Evolutionary conservation across 140 eudicot genomes (phyloP).

Genomic region (Cichorium intybus): DNA sequence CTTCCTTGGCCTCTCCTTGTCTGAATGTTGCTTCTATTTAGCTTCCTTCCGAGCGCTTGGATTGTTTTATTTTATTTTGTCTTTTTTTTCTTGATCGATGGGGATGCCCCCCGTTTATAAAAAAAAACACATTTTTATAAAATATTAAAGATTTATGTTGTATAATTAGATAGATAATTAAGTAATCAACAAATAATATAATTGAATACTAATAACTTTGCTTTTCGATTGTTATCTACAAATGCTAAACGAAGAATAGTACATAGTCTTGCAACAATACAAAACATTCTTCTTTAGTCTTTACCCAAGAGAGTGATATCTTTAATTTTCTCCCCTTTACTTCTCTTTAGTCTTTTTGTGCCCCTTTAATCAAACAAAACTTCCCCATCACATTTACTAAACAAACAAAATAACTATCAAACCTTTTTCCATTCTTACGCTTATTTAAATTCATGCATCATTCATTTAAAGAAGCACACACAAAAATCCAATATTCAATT

Average conservation of each 20-base stretch:
- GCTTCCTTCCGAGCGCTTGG: too few species aligned
- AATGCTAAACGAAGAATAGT: background rate
- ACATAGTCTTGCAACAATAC: background rate
- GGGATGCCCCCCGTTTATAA: too few species aligned
- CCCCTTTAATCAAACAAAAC: background rate
- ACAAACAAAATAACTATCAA: constrained; percentile 9
- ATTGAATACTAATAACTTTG: background rate
- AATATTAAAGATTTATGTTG: too few species aligned
- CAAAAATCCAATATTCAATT: background rate
- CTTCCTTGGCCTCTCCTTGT: too few species aligned
- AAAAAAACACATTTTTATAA: too few species aligned
- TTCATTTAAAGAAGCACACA: background rate
- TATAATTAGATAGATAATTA: too few species aligned
- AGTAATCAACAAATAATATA: too few species aligned
- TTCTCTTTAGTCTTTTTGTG: constrained; percentile 11
- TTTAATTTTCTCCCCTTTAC: background rate
- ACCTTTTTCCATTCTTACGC: background rate
- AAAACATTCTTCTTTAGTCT: background rate
- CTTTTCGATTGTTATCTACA: background rate
- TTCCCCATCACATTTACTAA: background rate
- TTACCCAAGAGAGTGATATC: background rate
- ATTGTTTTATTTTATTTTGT: too few species aligned
- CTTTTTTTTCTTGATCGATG: too few species aligned
- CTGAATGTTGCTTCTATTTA: too few species aligned
- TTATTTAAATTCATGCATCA: constrained; percentile 3